phyloP scores from a whole-genome alignment of 139 green algal genomes.

The Desmodesmus armatus region DNA sequence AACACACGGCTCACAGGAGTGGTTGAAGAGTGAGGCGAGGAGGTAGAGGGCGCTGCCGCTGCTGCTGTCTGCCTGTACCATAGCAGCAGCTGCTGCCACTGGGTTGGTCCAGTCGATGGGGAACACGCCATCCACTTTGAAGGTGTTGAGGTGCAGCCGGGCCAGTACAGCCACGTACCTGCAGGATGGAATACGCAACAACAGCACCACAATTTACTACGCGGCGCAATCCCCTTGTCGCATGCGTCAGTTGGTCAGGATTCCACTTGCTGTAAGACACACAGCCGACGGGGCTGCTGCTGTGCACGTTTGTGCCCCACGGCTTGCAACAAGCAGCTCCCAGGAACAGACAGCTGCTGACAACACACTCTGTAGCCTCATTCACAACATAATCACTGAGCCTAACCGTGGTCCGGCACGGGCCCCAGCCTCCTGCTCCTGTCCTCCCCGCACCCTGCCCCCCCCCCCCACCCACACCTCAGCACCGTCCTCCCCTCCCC shows the following conservation, averaged over 20 bases:
- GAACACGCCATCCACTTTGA: conserved; percentile 49
- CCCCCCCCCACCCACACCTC: not conserved
- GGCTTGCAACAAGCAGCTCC: not conserved
- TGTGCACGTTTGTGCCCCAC: not conserved
- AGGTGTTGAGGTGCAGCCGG: conserved; percentile 67
- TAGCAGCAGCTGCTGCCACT: conserved; percentile 25
- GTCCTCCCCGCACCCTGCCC: not conserved
- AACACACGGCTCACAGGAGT: conserved; percentile 65
- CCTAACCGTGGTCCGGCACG: not conserved
- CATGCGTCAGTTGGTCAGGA: not conserved
- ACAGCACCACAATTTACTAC: not conserved
- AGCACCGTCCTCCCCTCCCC: not conserved
- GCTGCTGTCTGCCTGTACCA: not conserved
- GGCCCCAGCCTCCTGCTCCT: not conserved
- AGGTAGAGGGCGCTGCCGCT: conserved; percentile 73
- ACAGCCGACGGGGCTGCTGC: too few relatives aligned
- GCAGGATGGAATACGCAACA: too few relatives aligned
- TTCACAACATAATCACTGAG: too few relatives aligned
- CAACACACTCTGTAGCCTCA: too few relatives aligned
- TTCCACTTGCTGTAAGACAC: too few relatives aligned
- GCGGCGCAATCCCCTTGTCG: too few relatives aligned
- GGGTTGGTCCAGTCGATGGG: conserved; percentile 13
- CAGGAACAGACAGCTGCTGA: not conserved
- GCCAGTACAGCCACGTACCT: conserved; percentile 60
- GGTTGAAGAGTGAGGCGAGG: conserved; percentile 62